A percentile compares a stretch with the other conserved stretches of the same genome.
Conservation (phyloP, 106 monocot genomes). For the Allium cepa region DNA sequence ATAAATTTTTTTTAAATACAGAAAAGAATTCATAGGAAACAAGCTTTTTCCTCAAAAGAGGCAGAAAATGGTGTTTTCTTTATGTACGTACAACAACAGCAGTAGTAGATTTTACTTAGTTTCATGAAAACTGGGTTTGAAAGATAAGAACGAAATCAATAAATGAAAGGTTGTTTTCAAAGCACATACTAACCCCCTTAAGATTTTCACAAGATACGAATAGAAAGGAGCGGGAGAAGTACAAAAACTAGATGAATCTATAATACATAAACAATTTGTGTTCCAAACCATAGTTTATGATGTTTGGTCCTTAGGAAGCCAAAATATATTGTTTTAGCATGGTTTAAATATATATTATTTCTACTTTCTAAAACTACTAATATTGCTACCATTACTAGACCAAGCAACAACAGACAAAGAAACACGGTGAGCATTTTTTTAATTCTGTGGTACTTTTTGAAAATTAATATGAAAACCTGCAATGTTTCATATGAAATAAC, state of each 20-base stretch:
- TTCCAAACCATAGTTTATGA: too few relatives aligned
- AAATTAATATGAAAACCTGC: too few relatives aligned
- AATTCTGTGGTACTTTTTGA: too few relatives aligned
- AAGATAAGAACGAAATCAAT: conserved; percentile 9
- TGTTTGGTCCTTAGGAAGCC: too few relatives aligned
- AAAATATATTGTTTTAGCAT: too few relatives aligned
- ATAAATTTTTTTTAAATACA: not conserved
- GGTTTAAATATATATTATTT: too few relatives aligned
- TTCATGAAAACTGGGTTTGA: not conserved
- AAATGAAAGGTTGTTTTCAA: conserved; percentile 8
- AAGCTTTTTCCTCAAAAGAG: not conserved
- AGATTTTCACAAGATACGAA: conserved; percentile 6
- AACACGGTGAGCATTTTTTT: too few relatives aligned
- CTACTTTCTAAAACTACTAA: too few relatives aligned
- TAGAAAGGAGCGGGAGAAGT: not conserved
- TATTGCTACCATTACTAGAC: too few relatives aligned
- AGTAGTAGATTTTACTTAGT: not conserved
- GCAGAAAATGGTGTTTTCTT: conserved; percentile 3
- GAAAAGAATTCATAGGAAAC: not conserved
- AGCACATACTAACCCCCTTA: conserved; percentile 4
- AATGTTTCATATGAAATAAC: too few relatives aligned
- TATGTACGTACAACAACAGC: not conserved
- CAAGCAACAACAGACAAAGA: too few relatives aligned
- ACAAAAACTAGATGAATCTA: not conserved
- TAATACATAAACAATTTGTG: not conserved